Base-by-base conservation (phyloP, 2,329 filamentous ascomycete genomes). In the Alternaria viburni region DNA sequence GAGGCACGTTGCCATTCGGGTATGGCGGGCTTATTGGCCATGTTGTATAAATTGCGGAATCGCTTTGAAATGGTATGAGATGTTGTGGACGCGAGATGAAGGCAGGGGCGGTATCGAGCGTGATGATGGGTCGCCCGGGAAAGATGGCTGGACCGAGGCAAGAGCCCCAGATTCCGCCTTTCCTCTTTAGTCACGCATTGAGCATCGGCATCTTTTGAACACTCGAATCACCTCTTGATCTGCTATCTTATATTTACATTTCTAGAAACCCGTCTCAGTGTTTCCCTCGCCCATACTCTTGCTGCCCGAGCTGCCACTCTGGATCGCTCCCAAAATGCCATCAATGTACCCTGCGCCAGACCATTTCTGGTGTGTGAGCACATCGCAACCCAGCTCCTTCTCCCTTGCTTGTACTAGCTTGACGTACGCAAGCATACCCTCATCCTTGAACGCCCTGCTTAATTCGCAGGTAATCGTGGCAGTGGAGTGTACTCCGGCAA, bases 341-440 rank as follows among this genome's bases (percentile, higher is more conserved):
- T 97, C 94, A 70, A 97, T 91, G 77, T 97, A 91, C 3, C 82
- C 81, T 0, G 89, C 89, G 28, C 89, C 89, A 69, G 88, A 90
- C 91, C 91, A 93, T 79, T 96, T 96, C 84, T 97, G 94, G 79
- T 97, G 94, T 43, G 93, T 97, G 68, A 97, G 83, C n/a, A 97
- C 94, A 73, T 97, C 94, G 61, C 93, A 93, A 13, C 91, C 92
- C 1, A 95, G 82, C 69, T 97, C 94, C 86, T 97, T 97, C 83
- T 99, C 96, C 43, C 90, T 86, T 56, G 89, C 86, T 81, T 99
- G 96, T 43, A 99, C 90, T 1, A 97, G 83, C 62, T 97, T 92
- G n/a, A 98, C 96, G 76, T 99, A 99, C 1, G 96, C 95, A 74
- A 96, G 86, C 96, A 99, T 99, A 58, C 96, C 96, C 59, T 97